Percentiles rank a stretch among this genome's conserved stretches.
Evolutionary conservation across 768 basidiomycete genomes (phyloP).

Genomic region (Kwoniella sp.): DNA sequence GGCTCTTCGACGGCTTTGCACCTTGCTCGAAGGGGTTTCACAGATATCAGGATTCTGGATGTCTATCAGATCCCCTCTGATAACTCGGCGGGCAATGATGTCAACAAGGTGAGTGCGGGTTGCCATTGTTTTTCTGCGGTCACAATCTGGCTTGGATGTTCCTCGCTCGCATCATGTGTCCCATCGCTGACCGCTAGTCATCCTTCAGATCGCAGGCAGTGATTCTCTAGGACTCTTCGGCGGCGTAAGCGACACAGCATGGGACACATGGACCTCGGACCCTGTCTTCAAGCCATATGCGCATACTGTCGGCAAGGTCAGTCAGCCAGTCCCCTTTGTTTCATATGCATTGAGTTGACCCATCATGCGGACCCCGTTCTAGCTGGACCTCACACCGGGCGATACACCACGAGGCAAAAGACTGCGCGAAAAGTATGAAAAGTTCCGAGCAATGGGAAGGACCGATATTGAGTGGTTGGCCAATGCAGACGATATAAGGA

Average conservation of each 20-base stretch:
- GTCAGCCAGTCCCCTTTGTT: constrained; percentile 1
- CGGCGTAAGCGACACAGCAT: constrained; percentile 32
- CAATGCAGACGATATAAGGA: constrained; percentile 29
- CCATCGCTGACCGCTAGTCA: no score
- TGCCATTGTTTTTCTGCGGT: no score
- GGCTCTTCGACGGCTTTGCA: constrained; percentile 54
- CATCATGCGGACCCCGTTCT: neutral
- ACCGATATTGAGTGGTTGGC: constrained; percentile 38
- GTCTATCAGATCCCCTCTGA: constrained; percentile 38
- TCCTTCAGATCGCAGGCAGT: neutral
- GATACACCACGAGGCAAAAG: constrained; percentile 9
- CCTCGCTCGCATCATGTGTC: no score
- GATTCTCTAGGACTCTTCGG: constrained; percentile 8
- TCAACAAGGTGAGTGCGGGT: constrained; percentile 49
- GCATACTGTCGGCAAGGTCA: constrained; percentile 47
- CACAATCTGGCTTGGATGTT: no score
- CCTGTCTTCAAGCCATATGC: constrained; percentile 42
- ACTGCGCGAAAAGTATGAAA: constrained; percentile 31
- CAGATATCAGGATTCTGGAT: constrained; percentile 47
- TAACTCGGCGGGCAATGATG: constrained; percentile 48
- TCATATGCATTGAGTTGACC: neutral
- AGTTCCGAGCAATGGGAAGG: constrained; percentile 10
- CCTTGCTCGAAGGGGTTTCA: constrained; percentile 48
- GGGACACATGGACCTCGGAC: constrained; percentile 49
- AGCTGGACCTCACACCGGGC: constrained; percentile 29